Conservation (phyloP, 805 yeast genomes). For the Brettanomyces sp. region DNA sequence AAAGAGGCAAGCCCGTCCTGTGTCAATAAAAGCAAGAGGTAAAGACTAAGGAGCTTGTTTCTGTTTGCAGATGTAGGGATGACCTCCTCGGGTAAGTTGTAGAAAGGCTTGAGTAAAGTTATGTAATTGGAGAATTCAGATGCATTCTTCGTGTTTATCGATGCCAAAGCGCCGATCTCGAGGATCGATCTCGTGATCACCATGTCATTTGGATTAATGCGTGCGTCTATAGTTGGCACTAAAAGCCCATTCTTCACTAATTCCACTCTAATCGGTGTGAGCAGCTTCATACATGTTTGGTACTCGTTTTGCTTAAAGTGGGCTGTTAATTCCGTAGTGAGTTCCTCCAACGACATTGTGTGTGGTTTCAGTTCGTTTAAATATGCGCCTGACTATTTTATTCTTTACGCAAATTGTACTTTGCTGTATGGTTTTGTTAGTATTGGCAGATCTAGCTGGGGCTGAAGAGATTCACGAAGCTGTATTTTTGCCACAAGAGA, state of each 20-base stretch:
- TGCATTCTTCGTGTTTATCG: slow-evolving; percentile 56
- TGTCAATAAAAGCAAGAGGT: slow-evolving; percentile 66
- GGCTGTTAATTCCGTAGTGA: slow-evolving; percentile 59
- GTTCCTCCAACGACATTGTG: slow-evolving; percentile 51
- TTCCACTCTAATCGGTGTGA: slow-evolving; percentile 70
- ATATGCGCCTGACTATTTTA: too few relatives aligned
- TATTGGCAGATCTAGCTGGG: too few relatives aligned
- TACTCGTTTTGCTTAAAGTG: slow-evolving; percentile 58
- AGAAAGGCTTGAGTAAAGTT: slow-evolving; percentile 71
- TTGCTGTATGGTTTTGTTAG: too few relatives aligned
- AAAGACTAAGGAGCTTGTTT: slow-evolving; percentile 66
- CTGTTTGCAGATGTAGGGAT: slow-evolving; percentile 43
- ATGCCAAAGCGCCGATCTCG: slow-evolving; percentile 80
- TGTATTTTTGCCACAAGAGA: too few relatives aligned
- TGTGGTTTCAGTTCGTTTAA: neutral
- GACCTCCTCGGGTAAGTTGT: slow-evolving; percentile 28
- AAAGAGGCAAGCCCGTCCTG: slow-evolving; percentile 80
- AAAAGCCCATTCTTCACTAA: slow-evolving; percentile 69
- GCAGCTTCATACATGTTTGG: slow-evolving; percentile 45
- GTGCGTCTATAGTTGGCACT: slow-evolving; percentile 44
- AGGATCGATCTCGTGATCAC: slow-evolving; percentile 71
- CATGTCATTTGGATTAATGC: slow-evolving; percentile 50
- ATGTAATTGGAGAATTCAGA: slow-evolving; percentile 63
- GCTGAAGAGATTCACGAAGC: too few relatives aligned
- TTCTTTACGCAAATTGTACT: too few relatives aligned